phyloP scores from a whole-genome alignment of 768 basidiomycete genomes.

The Lactarius psammicola region DNA sequence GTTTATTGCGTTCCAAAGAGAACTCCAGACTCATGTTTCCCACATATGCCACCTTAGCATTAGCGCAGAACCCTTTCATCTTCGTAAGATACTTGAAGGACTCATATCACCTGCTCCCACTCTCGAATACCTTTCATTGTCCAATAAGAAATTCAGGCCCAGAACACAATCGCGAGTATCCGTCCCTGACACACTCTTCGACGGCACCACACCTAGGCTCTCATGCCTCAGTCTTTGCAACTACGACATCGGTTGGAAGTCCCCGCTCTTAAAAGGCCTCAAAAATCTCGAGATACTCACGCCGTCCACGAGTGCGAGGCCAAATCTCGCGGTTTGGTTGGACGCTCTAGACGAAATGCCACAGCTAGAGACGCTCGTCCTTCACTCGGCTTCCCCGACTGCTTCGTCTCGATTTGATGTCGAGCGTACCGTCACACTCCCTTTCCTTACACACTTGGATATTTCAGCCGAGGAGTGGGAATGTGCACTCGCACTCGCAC shows the following conservation, averaged over 20 bases:
- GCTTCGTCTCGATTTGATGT: background rate
- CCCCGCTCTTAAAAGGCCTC: conserved; percentile 6
- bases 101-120: background rate
- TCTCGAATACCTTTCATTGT: background rate
- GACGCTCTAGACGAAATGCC: background rate
- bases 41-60: background rate
- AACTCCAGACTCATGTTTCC: background rate
- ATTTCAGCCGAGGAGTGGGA: background rate
- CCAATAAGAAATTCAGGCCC: background rate
- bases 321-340: conserved; percentile 3
- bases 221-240: background rate
- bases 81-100: background rate
- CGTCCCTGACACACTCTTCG: background rate
- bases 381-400: background rate
- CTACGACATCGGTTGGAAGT: conserved; percentile 12
- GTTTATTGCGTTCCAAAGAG: background rate
- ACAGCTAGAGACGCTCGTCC: background rate
- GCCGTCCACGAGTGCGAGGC: background rate
- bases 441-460: background rate
- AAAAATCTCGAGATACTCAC: background rate
- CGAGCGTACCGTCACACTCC: background rate
- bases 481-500: background rate
- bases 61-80: background rate
- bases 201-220: conserved; percentile 2
- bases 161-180: background rate